These are phyloP conservation scores for Pelomyxa schiedti DNA, from an alignment of 78 protist genomes.

Conservation along the genomic window DNA sequence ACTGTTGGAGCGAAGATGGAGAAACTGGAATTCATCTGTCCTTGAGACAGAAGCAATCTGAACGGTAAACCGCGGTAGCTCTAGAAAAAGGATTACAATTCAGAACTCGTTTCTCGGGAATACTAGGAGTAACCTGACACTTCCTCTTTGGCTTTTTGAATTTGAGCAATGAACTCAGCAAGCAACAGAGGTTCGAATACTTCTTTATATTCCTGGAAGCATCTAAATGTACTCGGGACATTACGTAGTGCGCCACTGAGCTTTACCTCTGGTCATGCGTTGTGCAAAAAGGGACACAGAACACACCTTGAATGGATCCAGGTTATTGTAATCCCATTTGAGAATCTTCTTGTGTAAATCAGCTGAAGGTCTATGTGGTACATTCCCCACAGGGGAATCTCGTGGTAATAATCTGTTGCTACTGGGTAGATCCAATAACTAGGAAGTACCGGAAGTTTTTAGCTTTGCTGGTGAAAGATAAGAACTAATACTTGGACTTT, in stretches of 20 bases:
- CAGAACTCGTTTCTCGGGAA: too few species aligned
- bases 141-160: conserved; percentile 16
- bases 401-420: too few species aligned
- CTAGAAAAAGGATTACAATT: too few species aligned
- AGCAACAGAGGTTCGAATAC: conserved; percentile 38
- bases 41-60: not conserved
- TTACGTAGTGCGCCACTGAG: not conserved
- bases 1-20: not conserved
- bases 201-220: conserved; percentile 12
- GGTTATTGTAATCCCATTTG: not conserved
- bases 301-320: too few species aligned
- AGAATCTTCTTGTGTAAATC: not conserved
- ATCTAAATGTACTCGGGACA: conserved; percentile 18
- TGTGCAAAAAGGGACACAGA: too few species aligned
- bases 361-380: too few species aligned
- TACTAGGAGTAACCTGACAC: too few species aligned
- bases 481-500: too few species aligned
- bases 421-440: too few species aligned
- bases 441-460: too few species aligned
- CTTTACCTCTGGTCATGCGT: not conserved
- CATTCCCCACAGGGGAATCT: too few species aligned
- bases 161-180: conserved; percentile 26
- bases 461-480: too few species aligned
- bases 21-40: not conserved
- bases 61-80: not conserved